phyloP scores from a whole-genome alignment of 306 rosid species.

The Lotus japonicus region DNA sequence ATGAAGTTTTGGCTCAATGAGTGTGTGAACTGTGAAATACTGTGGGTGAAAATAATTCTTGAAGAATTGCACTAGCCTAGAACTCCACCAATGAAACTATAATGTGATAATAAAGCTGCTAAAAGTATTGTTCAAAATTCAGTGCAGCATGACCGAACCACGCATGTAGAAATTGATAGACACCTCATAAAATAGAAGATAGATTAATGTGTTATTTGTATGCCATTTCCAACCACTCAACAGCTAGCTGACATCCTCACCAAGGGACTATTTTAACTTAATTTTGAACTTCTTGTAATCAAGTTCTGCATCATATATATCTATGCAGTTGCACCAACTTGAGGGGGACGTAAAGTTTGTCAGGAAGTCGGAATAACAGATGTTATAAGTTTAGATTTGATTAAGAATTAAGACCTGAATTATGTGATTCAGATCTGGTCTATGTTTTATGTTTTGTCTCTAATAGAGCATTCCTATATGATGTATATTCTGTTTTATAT shows the following conservation, averaged over 20 bases:
- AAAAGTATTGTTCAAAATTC: not conserved
- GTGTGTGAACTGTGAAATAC: not conserved
- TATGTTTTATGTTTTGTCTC: too few relatives aligned
- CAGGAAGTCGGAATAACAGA: too few relatives aligned
- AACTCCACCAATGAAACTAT: not conserved
- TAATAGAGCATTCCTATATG: too few relatives aligned
- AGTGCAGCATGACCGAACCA: not conserved
- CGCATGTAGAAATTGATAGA: not conserved
- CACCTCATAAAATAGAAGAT: not conserved
- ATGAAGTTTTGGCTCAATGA: not conserved
- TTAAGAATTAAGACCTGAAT: too few relatives aligned
- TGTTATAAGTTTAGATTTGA: too few relatives aligned
- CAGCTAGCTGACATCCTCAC: not conserved
- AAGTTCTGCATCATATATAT: too few relatives aligned
- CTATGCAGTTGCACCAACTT: too few relatives aligned
- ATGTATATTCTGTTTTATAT: too few relatives aligned
- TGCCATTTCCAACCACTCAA: not conserved
- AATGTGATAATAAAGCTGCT: not conserved
- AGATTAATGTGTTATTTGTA: not conserved
- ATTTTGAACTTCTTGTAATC: not conserved
- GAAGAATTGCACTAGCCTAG: not conserved
- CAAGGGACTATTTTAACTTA: not conserved
- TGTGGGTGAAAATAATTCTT: not conserved
- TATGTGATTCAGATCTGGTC: too few relatives aligned
- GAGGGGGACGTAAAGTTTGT: too few relatives aligned